Evolutionary conservation across 2,329 filamentous ascomycete genomes (phyloP).

Genomic region (Claviceps sp.): DNA sequence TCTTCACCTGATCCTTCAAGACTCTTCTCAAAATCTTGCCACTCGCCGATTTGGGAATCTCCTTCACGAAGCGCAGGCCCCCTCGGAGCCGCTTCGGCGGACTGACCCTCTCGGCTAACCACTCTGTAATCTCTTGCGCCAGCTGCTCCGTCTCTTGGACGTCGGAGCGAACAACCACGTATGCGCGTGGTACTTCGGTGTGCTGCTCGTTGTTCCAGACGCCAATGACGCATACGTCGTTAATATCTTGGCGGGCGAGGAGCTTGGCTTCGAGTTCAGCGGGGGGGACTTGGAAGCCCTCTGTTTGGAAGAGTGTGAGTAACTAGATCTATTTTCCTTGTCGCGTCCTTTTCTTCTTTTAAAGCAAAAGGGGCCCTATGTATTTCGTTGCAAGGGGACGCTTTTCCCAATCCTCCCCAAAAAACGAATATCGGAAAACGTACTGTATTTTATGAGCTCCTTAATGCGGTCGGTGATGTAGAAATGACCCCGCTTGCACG

Average conservation of each 20-base stretch:
- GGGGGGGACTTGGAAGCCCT: constrained; percentile 58
- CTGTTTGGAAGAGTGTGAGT: constrained; percentile 9
- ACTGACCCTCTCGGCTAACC: constrained; percentile 44
- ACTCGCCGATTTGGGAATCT: constrained; percentile 55
- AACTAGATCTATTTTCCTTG: not conserved
- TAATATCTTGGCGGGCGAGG: constrained; percentile 28
- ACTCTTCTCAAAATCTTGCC: constrained; percentile 36
- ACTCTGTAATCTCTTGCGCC: constrained; percentile 21
- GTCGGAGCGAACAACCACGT: constrained; percentile 24
- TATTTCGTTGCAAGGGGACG: too few relatives aligned
- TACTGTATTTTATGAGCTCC: constrained; percentile 45
- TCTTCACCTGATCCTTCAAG: constrained; percentile 31
- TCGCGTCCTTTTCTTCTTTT: too few relatives aligned
- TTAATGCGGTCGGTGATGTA: constrained; percentile 83
- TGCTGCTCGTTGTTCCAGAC: constrained; percentile 43
- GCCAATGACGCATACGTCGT: constrained; percentile 53
- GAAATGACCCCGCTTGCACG: constrained; percentile 66
- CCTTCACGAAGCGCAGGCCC: constrained; percentile 53
- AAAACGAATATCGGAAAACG: constrained; percentile 10
- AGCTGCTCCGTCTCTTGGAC: constrained; percentile 20
- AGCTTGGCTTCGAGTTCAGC: constrained; percentile 47
- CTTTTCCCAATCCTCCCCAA: too few relatives aligned
- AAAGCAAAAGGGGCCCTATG: not conserved
- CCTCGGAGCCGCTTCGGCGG: constrained; percentile 57
- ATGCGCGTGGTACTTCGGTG: constrained; percentile 51